Evolutionary conservation across 768 basidiomycete genomes (phyloP).

Genomic region (Mycena amicta): DNA sequence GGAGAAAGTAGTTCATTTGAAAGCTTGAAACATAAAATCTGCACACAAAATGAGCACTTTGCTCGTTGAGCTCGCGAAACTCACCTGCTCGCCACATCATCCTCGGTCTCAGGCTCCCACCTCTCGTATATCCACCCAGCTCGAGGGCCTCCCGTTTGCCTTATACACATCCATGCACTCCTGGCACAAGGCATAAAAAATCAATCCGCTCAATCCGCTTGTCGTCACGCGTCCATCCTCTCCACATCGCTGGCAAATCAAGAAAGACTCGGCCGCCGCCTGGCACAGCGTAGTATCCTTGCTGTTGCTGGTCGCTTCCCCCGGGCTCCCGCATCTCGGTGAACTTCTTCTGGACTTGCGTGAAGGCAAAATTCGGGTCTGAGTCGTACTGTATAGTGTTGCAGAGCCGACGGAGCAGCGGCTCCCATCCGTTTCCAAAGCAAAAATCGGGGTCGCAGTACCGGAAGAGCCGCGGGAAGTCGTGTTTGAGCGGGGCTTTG

Average conservation of each 20-base stretch:
- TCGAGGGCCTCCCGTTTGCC: background rate
- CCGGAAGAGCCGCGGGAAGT: background rate
- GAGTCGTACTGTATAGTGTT: background rate
- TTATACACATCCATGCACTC: background rate
- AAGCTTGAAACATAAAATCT: too few species aligned
- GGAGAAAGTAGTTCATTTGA: too few species aligned
- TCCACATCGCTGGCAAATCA: background rate
- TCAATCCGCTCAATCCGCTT: background rate
- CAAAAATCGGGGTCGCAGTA: background rate
- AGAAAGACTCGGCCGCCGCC: background rate
- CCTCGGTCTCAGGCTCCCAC: too few species aligned
- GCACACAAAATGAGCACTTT: too few species aligned
- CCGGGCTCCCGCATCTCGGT: background rate
- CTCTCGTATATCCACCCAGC: too few species aligned
- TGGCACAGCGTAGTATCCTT: background rate
- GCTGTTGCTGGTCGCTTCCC: background rate
- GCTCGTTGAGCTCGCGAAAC: too few species aligned
- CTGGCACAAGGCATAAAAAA: background rate
- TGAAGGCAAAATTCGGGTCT: background rate
- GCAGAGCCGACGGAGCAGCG: background rate
- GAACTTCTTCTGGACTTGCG: background rate
- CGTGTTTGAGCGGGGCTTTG: background rate
- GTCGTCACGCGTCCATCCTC: background rate
- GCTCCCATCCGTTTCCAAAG: background rate
- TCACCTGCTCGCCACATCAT: too few species aligned